phyloP scores from a whole-genome alignment of 2,329 filamentous ascomycete genomes.

The Phyllosticta paracitricarpa region DNA sequence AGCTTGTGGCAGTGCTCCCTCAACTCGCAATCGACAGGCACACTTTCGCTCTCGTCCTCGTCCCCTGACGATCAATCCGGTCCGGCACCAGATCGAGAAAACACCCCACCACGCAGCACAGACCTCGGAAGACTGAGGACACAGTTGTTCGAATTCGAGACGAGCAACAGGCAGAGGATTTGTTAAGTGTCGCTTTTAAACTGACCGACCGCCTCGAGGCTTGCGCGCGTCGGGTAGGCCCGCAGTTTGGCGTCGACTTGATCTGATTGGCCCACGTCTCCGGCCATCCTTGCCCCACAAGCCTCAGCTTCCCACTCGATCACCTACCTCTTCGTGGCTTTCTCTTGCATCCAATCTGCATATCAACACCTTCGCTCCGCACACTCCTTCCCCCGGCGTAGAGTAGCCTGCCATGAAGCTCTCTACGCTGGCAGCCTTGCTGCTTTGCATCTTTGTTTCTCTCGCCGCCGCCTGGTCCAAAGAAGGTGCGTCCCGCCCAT shows the following conservation, averaged over 20 bases:
- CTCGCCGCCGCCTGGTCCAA: slow-evolving; percentile 72
- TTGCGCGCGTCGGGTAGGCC: background rate
- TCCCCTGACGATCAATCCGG: background rate
- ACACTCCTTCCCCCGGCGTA: background rate
- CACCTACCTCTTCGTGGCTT: background rate
- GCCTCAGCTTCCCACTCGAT: background rate
- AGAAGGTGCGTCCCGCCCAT: slow-evolving; percentile 51
- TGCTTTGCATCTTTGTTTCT: slow-evolving; percentile 57
- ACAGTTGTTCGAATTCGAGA: background rate
- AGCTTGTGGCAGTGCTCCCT: background rate
- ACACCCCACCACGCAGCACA: background rate
- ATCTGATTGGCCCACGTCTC: background rate
- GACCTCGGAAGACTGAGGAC: background rate
- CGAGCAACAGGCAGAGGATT: background rate
- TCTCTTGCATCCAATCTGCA: background rate
- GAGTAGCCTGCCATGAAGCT: slow-evolving; percentile 54
- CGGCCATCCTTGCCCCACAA: background rate
- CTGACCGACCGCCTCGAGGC: background rate
- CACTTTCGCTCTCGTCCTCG: background rate
- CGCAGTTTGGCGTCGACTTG: background rate
- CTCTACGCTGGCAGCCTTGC: slow-evolving; percentile 51
- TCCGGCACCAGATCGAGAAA: background rate
- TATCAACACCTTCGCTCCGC: slow-evolving; percentile 1
- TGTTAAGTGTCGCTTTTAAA: background rate
- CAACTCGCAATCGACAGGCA: too few species aligned